These are phyloP conservation scores for Penicillium turbatum DNA, from an alignment of 495 filamentous ascomycete genomes.

Conservation along the genomic window DNA sequence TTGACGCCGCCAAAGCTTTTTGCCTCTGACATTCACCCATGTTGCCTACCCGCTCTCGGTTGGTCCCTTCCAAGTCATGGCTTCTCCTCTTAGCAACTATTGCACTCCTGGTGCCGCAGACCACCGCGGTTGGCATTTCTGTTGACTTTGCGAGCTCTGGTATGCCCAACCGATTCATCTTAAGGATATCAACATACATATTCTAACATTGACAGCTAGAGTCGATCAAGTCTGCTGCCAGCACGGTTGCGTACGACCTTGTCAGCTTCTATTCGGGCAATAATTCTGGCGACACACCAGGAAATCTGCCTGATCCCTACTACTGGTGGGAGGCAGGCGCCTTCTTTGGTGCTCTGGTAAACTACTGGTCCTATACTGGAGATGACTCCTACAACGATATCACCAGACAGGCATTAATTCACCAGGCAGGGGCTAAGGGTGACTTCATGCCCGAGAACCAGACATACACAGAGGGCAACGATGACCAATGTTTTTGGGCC, in stretches of 20 bases:
- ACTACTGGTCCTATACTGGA: slow-evolving; percentile 77
- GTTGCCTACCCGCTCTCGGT: not conserved
- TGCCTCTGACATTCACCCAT: not conserved
- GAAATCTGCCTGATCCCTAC: slow-evolving; percentile 66
- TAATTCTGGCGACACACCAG: slow-evolving; percentile 59
- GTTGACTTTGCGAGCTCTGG: not conserved
- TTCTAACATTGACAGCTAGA: slow-evolving; percentile 21
- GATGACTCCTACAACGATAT: slow-evolving; percentile 65
- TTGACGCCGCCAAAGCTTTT: not conserved
- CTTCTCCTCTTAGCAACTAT: not conserved
- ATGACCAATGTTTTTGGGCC: slow-evolving; percentile 81
- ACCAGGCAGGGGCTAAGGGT: slow-evolving; percentile 59
- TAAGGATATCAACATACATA: not conserved
- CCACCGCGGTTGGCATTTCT: not conserved
- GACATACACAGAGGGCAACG: slow-evolving; percentile 66
- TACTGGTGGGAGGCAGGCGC: slow-evolving; percentile 76
- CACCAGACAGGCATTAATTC: slow-evolving; percentile 58
- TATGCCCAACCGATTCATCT: not conserved
- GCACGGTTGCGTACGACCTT: slow-evolving; percentile 36
- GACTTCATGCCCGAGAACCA: slow-evolving; percentile 79
- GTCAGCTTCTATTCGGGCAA: slow-evolving; percentile 62
- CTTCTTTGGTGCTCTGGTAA: slow-evolving; percentile 68
- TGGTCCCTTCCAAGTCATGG: not conserved
- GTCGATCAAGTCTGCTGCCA: slow-evolving; percentile 44
- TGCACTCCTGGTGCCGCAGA: not conserved